Conservation (phyloP, 257 asterid genomes). For the Eustoma russellianum region DNA sequence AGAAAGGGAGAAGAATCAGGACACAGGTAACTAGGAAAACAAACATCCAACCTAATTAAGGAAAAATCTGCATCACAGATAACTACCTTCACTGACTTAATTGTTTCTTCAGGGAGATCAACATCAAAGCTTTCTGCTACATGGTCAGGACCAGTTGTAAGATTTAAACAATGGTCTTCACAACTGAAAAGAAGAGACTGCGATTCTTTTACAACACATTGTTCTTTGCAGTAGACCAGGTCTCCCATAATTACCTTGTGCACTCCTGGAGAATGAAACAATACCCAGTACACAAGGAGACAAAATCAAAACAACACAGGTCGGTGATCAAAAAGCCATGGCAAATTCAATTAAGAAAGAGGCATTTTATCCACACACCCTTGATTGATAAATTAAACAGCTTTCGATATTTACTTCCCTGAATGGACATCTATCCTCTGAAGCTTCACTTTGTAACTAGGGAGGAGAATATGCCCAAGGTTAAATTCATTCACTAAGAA, state of each 20-base stretch:
- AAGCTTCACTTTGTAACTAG: too few species aligned
- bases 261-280: slow-evolving; percentile 40
- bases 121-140: slow-evolving; percentile 41
- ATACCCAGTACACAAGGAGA: not conserved
- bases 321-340: too few species aligned
- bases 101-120: slow-evolving; percentile 46
- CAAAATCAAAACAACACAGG: too few species aligned
- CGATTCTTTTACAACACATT: slow-evolving; percentile 26
- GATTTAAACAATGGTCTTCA: slow-evolving; percentile 29
- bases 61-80: not conserved
- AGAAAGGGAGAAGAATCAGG: too few species aligned
- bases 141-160: slow-evolving; percentile 26
- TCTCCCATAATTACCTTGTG: slow-evolving; percentile 72
- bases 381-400: too few species aligned
- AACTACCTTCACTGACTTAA: slow-evolving; percentile 56
- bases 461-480: too few species aligned
- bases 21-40: not conserved
- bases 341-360: too few species aligned
- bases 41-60: not conserved
- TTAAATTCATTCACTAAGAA: too few species aligned
- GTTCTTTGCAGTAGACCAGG: slow-evolving; percentile 75
- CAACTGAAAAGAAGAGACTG: slow-evolving; percentile 28
- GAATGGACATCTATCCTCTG: too few species aligned
- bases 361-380: too few species aligned
- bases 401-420: too few species aligned